Base-by-base conservation (phyloP, 441 rosid species). In the Codiaeum variegatum region DNA sequence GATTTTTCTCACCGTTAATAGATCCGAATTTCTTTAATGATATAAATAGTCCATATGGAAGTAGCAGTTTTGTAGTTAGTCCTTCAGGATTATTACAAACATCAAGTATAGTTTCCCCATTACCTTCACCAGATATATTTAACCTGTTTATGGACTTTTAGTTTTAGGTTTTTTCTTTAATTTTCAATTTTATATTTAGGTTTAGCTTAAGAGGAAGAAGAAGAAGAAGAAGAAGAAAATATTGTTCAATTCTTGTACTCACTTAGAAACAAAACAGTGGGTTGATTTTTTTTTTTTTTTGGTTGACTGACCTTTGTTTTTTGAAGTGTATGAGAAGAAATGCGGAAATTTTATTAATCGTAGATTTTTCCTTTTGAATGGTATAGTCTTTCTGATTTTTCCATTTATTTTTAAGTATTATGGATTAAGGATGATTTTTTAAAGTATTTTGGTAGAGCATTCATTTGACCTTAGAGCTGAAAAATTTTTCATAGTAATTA, bases 71-170 rank as follows among this genome's bases (percentile, higher is more conserved):
- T 60, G 40, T 77, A 65, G 55, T 49, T n/a, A 85, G 91, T 73
- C 89, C 91, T 47, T 81, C 90, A 18, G 80, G 79, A 64, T 58
- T 83, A 31, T 71, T 80, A 32, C 26, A 83, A 3, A 76, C 74
- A 69, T 61, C 78, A 36, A 59, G 46, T 23, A 32, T 79, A 13
- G 67, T 77, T 32, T 84, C 88, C 74, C 90, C 96, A 1, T 79
- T 84, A 23, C 75, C 76, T 5, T 85, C 89, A 21, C 86, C 88
- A n/a, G 91, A 87, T 73, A 9, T 84, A 74, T 86, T 78, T 58
- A 44, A 78, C 66, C 79, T 83, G 42, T 59, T 90, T 32, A 80
- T 84, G 88, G 87, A 88, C 62, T 67, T 21, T 38, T 79, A 87
- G 80, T 8, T 40, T 10, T 10, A 8, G 1, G 7, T 38, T 9